Conservation (phyloP, 129 eudicot species). For the Arctium minus region DNA sequence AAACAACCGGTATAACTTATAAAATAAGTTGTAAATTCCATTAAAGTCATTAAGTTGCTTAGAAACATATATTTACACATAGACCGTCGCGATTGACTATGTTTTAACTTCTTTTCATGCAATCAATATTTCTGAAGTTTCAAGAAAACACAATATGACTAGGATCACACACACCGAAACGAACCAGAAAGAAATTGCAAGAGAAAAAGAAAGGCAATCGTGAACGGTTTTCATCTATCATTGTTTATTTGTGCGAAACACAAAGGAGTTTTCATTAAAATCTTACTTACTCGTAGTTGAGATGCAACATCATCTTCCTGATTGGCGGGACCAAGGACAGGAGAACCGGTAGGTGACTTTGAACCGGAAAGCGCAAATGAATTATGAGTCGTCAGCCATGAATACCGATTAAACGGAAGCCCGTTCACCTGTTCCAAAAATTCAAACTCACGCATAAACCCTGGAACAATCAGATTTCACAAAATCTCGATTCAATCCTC, state of each 20-base stretch:
- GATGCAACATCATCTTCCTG: constrained; percentile 84
- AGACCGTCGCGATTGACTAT: no score
- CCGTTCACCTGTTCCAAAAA: constrained; percentile 60
- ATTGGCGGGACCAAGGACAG: constrained; percentile 64
- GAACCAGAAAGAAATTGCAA: no score
- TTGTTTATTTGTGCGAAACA: neutral
- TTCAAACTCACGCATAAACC: constrained; percentile 5
- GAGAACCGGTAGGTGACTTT: constrained; percentile 53
- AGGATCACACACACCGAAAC: no score
- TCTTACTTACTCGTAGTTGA: constrained; percentile 64
- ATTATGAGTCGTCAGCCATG: constrained; percentile 96
- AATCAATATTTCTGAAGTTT: neutral
- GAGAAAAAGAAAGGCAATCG: neutral
- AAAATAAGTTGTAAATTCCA: no score
- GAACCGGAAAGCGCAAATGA: constrained; percentile 65
- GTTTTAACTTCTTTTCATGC: no score
- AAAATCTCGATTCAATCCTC: neutral
- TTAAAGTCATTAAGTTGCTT: no score
- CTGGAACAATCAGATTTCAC: neutral
- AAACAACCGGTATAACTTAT: no score
- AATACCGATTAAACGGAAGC: constrained; percentile 73
- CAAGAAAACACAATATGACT: neutral
- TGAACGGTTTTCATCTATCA: neutral
- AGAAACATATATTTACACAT: no score
- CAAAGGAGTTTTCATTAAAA: neutral